Base-by-base conservation (phyloP, 768 basidiomycete genomes). In the Amanita inopinata region DNA sequence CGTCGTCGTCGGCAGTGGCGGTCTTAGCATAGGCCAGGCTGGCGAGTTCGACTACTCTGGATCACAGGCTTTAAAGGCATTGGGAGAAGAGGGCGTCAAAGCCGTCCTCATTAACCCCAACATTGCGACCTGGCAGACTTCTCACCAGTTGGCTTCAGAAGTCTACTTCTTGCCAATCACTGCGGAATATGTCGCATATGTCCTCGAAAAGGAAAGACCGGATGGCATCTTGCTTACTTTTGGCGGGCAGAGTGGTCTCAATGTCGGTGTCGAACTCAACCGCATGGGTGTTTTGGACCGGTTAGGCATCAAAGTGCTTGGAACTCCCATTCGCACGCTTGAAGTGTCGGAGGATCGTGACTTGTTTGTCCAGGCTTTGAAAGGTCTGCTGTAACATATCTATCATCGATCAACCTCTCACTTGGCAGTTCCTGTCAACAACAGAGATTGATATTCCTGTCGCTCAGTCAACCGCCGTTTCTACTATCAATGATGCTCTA, bases 21-120 rank as follows among this genome's bases (percentile, higher is more conserved):
- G 96, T 41, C 79, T 99, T 34, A 84, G 81, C 54, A 99, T 99
- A 45, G 96, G 96, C 20, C 96, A 99, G 62, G 96, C 96, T 3
- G 96, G 96, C 61, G 96, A 99, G 66, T 99, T 99, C 62, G 96
- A 99, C 61, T 99, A 99, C 61, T 97, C 94, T 14, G 96, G 96
- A 34, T 97, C 94, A 4, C 96, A 99, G 63, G 96, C 96, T 7
- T 79, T 99, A 64, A 98, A 99, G 61, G 96, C 96, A 11, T 80
- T 99, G 40, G 79, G 83, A 52, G 96, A 99, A 62, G 90, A 93
- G 60, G 93, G 93, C 40, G 82, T 99, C 39, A 76, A 86, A 43
- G 88, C 91, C 23, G 81, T 99, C 49, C 80, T 99, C 49, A 90
- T 99, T 61, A 99, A 98, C 62, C 96, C 96, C 35, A 98, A 99